phyloP scores from a whole-genome alignment of 257 asterid genomes.

The Plantago elongata region DNA sequence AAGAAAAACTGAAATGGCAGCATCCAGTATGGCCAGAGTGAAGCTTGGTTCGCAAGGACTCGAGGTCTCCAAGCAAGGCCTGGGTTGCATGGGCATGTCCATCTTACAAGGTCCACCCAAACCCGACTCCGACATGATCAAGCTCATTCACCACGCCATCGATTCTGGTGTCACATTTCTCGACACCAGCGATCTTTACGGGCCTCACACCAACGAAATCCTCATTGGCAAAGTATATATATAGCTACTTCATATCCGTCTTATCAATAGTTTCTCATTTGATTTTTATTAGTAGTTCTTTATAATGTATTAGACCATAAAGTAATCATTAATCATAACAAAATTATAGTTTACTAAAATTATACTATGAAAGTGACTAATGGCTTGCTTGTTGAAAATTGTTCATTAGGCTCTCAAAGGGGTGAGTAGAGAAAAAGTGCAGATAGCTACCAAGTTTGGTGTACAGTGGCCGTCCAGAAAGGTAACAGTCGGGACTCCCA shows the following conservation, averaged over 20 bases:
- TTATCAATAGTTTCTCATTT: too few species aligned
- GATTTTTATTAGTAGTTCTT: neutral
- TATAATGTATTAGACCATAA: neutral
- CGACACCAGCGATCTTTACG: slow-evolving; percentile 32
- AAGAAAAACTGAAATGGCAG: too few species aligned
- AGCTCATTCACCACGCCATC: slow-evolving; percentile 28
- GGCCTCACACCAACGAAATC: slow-evolving; percentile 31
- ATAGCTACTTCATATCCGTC: neutral
- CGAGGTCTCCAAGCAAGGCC: slow-evolving; percentile 34
- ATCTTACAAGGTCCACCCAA: slow-evolving; percentile 31
- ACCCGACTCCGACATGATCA: slow-evolving; percentile 32
- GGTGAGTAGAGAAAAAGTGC: slow-evolving; percentile 27
- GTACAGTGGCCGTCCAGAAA: neutral
- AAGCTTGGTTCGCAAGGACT: slow-evolving; percentile 37
- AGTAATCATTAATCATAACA: too few species aligned
- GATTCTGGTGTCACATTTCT: slow-evolving; percentile 29
- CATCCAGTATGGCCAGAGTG: slow-evolving; percentile 20
- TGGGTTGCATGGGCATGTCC: slow-evolving; percentile 39
- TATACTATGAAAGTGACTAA: neutral
- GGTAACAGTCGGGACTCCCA: neutral
- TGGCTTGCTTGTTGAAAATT: neutral
- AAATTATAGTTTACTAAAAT: too few species aligned
- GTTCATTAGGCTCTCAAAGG: slow-evolving; percentile 27
- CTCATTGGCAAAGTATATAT: slow-evolving; percentile 26
- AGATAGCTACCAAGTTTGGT: slow-evolving; percentile 31